Percentiles rank a stretch among this genome's conserved stretches.
These are phyloP conservation scores for Globisporangium cylindrosporum DNA, from an alignment of 352 stramenopile genomes.

Conservation along the genomic window DNA sequence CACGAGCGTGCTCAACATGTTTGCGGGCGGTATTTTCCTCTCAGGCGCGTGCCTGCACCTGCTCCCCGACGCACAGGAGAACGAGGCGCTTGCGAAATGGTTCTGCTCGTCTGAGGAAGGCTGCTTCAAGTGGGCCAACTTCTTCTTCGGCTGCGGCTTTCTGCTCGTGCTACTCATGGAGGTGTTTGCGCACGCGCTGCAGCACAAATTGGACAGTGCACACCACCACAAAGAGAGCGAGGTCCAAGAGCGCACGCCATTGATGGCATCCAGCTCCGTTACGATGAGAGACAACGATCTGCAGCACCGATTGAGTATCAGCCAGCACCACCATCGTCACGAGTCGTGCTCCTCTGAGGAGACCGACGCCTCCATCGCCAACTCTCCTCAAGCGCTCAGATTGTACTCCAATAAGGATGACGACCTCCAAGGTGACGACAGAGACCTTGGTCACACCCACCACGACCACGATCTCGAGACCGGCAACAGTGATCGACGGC, in stretches of 20 bases:
- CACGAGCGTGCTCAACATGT: slow-evolving; percentile 74
- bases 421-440: neutral
- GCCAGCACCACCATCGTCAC: slow-evolving; percentile 26
- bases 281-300: neutral
- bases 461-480: slow-evolving; percentile 13
- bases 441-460: neutral
- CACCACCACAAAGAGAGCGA: slow-evolving; percentile 12
- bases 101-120: slow-evolving; percentile 35
- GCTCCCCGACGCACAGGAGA: slow-evolving; percentile 71
- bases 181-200: slow-evolving; percentile 58
- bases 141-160: slow-evolving; percentile 79
- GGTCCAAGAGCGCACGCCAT: slow-evolving; percentile 25
- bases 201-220: slow-evolving; percentile 36
- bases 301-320: slow-evolving; percentile 5
- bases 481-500: slow-evolving; percentile 3
- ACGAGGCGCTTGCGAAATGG: slow-evolving; percentile 45
- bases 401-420: neutral
- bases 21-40: slow-evolving; percentile 78
- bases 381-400: neutral
- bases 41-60: slow-evolving; percentile 76
- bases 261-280: slow-evolving; percentile 22
- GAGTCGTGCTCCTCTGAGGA: slow-evolving; percentile 19
- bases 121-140: slow-evolving; percentile 78
- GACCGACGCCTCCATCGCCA: slow-evolving; percentile 12
- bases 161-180: slow-evolving; percentile 74